Evolutionary conservation across 495 filamentous ascomycete species (phyloP), one percentile per base, ranked within the genome.

Genomic region (Rhypophila decipiens): DNA sequence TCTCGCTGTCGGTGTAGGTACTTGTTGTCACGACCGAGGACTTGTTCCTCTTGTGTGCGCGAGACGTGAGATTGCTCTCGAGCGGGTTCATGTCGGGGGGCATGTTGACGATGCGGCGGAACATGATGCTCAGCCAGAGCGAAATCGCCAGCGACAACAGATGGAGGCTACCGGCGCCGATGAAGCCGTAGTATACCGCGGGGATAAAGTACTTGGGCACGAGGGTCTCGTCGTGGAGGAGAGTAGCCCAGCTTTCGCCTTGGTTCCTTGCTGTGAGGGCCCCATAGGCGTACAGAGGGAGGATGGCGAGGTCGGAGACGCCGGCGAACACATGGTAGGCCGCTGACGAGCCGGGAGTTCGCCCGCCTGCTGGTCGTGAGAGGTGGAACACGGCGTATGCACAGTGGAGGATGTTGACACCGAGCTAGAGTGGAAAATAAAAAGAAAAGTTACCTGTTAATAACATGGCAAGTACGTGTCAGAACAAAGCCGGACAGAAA

Each of bases 1-100:
- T 83, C 64, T 61, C 72, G 67, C 43, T 67, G 56, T 59, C 78
- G 66, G 57, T 69, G 50, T 63, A 74, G 62, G 67, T 80, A 70
- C 61, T 72, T 19, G 78, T 78, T 19, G 78, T 78, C 5, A 73
- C 72, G 4, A 85, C 66, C 5, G 84, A 83, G 0, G 85, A 85
- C 60, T 87, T 86, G 67, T 84, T 89, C 50, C 83, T 76, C 68
- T 87, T 90, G 81, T 81, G 75, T 40, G 55, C 57, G 34, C 88
- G 82, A 10, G 87, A 82, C 4, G 90, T 96, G 31, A 95, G 66
- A 54, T 93, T 85, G 53, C 86, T 81, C 57, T 95, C 90, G 7
- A 96, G 68, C 7, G 90, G 90, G 53, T 95, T 96, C 84, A 94
- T 86, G 55, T 96, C 90, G 0, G 90, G 90, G 2, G 90, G 90